Evolutionary conservation across 2,329 filamentous ascomycete species (phyloP).

Genomic region (Calonectria crousiana): DNA sequence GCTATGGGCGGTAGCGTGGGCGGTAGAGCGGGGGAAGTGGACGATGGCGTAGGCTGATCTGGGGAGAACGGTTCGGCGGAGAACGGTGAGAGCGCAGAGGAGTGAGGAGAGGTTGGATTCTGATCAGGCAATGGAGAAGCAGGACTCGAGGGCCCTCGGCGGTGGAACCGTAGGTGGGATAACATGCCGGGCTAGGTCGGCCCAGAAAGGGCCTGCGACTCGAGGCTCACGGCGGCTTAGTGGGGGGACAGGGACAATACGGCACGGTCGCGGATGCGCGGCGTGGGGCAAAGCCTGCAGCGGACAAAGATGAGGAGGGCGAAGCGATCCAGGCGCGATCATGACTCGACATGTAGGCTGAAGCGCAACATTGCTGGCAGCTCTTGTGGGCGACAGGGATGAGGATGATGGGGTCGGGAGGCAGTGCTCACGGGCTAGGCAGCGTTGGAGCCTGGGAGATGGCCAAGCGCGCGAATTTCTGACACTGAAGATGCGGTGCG

Average conservation of each 20-base stretch:
- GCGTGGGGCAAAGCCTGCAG: conserved; percentile 35
- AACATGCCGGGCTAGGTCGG: conserved; percentile 55
- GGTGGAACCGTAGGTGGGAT: conserved; percentile 69
- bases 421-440: conserved; percentile 13
- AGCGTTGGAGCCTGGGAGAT: neutral
- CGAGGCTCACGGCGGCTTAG: conserved; percentile 34
- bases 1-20: conserved; percentile 65
- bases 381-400: conserved; percentile 14
- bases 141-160: conserved; percentile 68
- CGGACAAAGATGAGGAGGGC: conserved; percentile 33
- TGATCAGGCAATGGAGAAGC: conserved; percentile 65
- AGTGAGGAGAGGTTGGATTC: conserved; percentile 53
- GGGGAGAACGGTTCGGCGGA: conserved; percentile 54
- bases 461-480: conserved; percentile 15
- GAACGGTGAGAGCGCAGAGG: conserved; percentile 55
- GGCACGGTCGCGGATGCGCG: conserved; percentile 28
- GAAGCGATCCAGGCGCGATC: conserved; percentile 41
- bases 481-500: conserved; percentile 3
- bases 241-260: conserved; percentile 29
- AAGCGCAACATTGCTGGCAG: conserved; percentile 39
- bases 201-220: conserved; percentile 28
- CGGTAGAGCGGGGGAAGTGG: conserved; percentile 54
- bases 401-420: conserved; percentile 21
- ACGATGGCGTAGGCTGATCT: conserved; percentile 51
- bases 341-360: conserved; percentile 43